A percentile compares a stretch with the other conserved stretches of the same genome.
phyloP scores from a whole-genome alignment of 2,329 filamentous ascomycete genomes.

The Epichloe sylvatica region DNA sequence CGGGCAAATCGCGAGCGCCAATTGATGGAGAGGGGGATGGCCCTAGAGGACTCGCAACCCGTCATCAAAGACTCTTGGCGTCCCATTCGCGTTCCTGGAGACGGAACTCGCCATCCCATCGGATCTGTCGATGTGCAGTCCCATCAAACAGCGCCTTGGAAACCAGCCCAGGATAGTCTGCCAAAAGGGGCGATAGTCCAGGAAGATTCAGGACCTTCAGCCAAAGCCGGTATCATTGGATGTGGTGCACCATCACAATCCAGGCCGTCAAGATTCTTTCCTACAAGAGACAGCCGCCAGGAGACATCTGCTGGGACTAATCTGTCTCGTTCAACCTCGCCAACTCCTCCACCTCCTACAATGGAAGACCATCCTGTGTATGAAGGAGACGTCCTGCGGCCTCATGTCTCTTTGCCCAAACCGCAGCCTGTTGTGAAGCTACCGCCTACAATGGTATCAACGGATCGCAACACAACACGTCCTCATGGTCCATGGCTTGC shows the following conservation, averaged over 20 bases:
- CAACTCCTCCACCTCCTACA: conserved; percentile 59
- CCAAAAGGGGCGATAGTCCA: conserved; percentile 6
- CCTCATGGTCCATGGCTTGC: conserved; percentile 23
- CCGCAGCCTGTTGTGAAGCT: conserved; percentile 68
- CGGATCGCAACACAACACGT: conserved; percentile 13
- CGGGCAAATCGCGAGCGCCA: conserved; percentile 29
- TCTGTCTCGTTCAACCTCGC: conserved; percentile 36
- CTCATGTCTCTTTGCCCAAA: conserved; percentile 55
- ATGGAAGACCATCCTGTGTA: conserved; percentile 59
- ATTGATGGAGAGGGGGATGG: conserved; percentile 29
- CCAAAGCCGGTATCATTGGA: conserved; percentile 17
- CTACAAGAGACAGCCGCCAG: conserved; percentile 33
- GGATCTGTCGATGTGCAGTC: conserved; percentile 15
- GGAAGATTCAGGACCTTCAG: conserved; percentile 12
- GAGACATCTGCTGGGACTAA: conserved; percentile 24
- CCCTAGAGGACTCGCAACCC: conserved; percentile 31
- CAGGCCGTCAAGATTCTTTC: conserved; percentile 49
- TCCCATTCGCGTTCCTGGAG: conserved; percentile 24
- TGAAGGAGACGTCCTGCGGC: conserved; percentile 49
- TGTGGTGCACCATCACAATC: conserved; percentile 27
- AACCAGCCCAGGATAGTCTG: conserved; percentile 16
- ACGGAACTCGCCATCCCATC: conserved; percentile 20
- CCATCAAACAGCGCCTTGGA: conserved; percentile 18
- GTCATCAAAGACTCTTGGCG: conserved; percentile 42
- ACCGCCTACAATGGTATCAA: conserved; percentile 38